Percentiles rank a stretch among this genome's conserved stretches.
Evolutionary conservation across 768 basidiomycete species (phyloP).

Genomic region (Trametes punicea): DNA sequence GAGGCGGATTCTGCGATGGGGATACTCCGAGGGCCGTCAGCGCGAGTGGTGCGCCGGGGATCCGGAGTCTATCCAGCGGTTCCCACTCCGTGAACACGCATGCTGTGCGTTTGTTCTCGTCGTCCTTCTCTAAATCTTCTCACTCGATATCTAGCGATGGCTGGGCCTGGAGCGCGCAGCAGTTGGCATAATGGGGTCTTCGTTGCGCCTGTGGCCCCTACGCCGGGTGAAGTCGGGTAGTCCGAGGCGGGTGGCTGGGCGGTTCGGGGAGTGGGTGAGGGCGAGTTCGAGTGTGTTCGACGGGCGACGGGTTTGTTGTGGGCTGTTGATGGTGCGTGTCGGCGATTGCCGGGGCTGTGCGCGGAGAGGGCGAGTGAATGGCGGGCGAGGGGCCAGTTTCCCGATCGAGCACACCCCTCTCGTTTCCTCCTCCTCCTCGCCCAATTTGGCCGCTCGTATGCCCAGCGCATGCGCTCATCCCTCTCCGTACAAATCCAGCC

Average conservation of each 20-base stretch:
- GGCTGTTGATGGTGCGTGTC: conserved; percentile 2
- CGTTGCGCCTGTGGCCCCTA: neutral
- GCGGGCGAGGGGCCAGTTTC: conserved; percentile 13
- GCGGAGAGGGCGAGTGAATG: neutral
- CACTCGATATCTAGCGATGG: neutral
- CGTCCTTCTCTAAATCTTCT: neutral
- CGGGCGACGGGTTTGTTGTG: conserved; percentile 5
- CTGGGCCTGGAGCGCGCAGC: neutral
- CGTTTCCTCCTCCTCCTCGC: conserved; percentile 13
- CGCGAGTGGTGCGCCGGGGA: neutral
- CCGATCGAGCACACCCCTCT: conserved; percentile 11
- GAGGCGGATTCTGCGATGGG: neutral
- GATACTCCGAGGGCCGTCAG: neutral
- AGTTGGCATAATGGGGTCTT: neutral
- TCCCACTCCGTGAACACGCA: conserved; percentile 12
- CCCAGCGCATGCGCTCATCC: conserved; percentile 10
- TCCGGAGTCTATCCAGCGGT: conserved; percentile 2
- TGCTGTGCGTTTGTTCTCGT: conserved; percentile 1
- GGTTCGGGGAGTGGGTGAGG: neutral
- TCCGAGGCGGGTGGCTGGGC: conserved; percentile 6
- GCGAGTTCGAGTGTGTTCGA: conserved; percentile 12
- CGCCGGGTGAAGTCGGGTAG: conserved; percentile 6
- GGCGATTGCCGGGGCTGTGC: conserved; percentile 17
- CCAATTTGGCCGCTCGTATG: conserved; percentile 18
- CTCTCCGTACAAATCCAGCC: conserved; percentile 17